Evolutionary conservation across 352 stramenopile genomes (phyloP), one percentile per base, ranked within the genome.

Genomic region (Globisporangium rhizosaccharum): DNA sequence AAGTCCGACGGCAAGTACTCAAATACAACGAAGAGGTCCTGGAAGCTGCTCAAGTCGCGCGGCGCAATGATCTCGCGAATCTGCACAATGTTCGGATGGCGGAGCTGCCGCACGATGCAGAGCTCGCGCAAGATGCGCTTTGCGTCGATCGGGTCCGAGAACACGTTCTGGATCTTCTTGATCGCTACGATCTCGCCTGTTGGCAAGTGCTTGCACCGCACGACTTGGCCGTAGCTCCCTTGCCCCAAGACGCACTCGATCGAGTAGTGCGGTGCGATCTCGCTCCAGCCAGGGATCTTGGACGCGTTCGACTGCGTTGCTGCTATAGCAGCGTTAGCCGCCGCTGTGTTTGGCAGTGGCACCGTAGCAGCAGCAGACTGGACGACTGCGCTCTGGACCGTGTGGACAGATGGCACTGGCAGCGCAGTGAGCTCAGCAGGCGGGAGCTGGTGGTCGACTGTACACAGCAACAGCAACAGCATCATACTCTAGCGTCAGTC

Each of bases 81-180:
- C 60, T 94, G 85, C 55, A 94, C 83, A 66, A 94, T 94, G 49
- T 94, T 94, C 4, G 82, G 85, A 68, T 94, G 85, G 7, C 83
- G 82, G 37, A 94, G 61, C 66, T 94, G 85, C 5, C 85, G 81
- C 36, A 94, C 63, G 46, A 94, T 94, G 60, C 77, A 92, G 36
- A 94, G 65, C 52, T 94, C 85, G 17, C 85, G 82, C 10, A 94
- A 66, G 45, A 94, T 94, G 20, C 85, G 82, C 68, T 94, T 94
- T 45, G 85, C 85, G 58, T 94, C 85, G 51, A 94, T 92, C 33
- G 85, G 85, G 41, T 94, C 85, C 14, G 85, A 89, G 53, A 94
- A 94, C 11, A 94, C 85, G 54, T 94, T 94, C 59, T 92, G 82
- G 58, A 92, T 92, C 64, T 92, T 91, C 71, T 94, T 94, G 65